Evolutionary conservation across 371 early-diverging fungal genomes (phyloP).

Genomic region (Actinomortierella ambigua): DNA sequence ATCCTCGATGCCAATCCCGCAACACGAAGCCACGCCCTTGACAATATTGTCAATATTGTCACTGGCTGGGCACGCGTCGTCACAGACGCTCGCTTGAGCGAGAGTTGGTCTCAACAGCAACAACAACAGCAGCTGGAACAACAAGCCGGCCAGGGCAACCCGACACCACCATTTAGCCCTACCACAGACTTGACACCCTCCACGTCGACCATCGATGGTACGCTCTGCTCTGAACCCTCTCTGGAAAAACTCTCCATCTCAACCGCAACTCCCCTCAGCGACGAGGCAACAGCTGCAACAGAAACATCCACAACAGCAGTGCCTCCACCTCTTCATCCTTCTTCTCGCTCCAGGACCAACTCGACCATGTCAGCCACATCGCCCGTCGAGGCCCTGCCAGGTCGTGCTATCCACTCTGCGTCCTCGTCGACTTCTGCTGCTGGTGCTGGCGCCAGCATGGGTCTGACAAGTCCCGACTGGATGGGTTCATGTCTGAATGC

Average conservation of each 20-base stretch:
- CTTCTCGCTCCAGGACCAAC: constrained; percentile 17
- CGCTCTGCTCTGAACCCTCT: constrained; percentile 11
- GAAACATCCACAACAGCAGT: too few species aligned
- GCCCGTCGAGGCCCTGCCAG: constrained; percentile 22
- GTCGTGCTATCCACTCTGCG: constrained; percentile 22
- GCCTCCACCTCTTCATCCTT: constrained; percentile 5
- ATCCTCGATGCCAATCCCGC: constrained; percentile 29
- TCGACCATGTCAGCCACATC: constrained; percentile 33
- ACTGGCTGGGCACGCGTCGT: constrained; percentile 45
- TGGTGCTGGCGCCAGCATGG: not conserved
- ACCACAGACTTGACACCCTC: constrained; percentile 4
- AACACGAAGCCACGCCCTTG: constrained; percentile 43
- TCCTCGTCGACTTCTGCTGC: constrained; percentile 18
- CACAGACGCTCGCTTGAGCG: constrained; percentile 14
- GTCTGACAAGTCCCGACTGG: constrained; percentile 7
- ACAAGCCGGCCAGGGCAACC: constrained; percentile 21
- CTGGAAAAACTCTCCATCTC: constrained; percentile 37
- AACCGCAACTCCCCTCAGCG: constrained; percentile 1
- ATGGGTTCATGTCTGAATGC: constrained; percentile 6
- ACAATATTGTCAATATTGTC: constrained; percentile 43
- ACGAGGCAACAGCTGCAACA: too few species aligned
- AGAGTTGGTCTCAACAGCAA: too few species aligned
- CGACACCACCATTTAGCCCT: constrained; percentile 32
- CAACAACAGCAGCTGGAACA: too few species aligned
- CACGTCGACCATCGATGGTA: constrained; percentile 23